Evolutionary conservation across 2,329 filamentous ascomycete species (phyloP).

Genomic region (Aspergillus tubingensis): DNA sequence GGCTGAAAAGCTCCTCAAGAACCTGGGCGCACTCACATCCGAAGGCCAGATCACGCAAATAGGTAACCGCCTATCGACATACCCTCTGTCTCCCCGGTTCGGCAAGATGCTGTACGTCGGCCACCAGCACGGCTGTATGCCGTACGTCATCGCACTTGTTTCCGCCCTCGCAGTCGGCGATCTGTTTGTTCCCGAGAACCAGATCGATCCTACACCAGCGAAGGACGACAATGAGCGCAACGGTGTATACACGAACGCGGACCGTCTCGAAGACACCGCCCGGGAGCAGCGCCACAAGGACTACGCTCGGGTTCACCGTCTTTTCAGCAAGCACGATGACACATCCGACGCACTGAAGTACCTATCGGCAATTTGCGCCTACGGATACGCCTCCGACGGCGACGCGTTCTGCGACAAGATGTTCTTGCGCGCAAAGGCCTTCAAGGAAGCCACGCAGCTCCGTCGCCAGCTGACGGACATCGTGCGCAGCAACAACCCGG

Average conservation of each 20-base stretch:
- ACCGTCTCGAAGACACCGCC: conserved; percentile 70
- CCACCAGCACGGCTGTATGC: conserved; percentile 76
- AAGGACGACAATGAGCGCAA: conserved; percentile 45
- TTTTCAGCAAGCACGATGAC: conserved; percentile 79
- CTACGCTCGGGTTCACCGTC: conserved; percentile 72
- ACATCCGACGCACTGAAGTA: conserved; percentile 87
- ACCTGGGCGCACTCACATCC: conserved; percentile 75
- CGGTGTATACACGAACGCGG: conserved; percentile 59
- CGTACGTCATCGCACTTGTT: conserved; percentile 84
- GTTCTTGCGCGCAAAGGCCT: conserved; percentile 83
- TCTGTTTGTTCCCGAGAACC: conserved; percentile 79
- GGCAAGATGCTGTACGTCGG: conserved; percentile 90
- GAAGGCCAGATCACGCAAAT: conserved; percentile 75
- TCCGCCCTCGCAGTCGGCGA: conserved; percentile 86
- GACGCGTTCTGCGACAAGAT: conserved; percentile 77
- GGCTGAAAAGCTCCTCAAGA: conserved; percentile 82
- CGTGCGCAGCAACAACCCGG: conserved; percentile 70
- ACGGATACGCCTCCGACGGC: conserved; percentile 67
- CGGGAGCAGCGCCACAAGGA: conserved; percentile 66
- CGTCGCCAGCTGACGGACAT: conserved; percentile 80
- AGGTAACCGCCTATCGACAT: conserved; percentile 80
- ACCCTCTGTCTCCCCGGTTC: conserved; percentile 87
- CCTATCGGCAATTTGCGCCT: conserved; percentile 84
- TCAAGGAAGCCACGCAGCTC: conserved; percentile 82
- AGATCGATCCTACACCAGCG: conserved; percentile 64